Base-by-base conservation (phyloP, 2,329 filamentous ascomycete genomes). In the Domatiomyces catenatus region DNA sequence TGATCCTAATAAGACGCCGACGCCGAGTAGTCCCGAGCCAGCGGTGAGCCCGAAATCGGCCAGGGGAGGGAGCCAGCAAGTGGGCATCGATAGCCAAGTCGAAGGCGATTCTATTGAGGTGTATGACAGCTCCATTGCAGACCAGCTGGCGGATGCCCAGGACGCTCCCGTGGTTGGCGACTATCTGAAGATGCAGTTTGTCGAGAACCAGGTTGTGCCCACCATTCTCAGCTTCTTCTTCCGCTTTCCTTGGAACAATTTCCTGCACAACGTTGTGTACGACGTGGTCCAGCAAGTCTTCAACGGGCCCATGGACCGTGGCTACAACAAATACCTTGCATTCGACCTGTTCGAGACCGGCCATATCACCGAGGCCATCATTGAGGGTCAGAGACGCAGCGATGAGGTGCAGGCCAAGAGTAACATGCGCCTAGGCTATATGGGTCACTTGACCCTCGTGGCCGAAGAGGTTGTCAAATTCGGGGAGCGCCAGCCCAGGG, bases 381-480 rank as follows among this genome's bases (percentile, higher is more conserved):
- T 96, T 60, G 82, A 89, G 58, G 92, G 92, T 45, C 92, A 98
- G 67, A 77, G 77, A 55, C 80, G 81, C 46, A 94, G 87, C 59
- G 90, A 96, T 61, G 82, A 86, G 64, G 86, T 87, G 0, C 87
- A 96, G 66, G 72, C 77, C 52, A 80, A 84, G 63, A 86, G 79
- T 56, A 88, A 86, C 66, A 95, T 94, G 67, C 83, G 92, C 47
- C 81, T 96, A 66, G 92, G 92, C 42, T 98, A 96, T 69, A 98
- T 98, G 89, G 92, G 92, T 2, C 92, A 98, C 66, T 73, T 98
- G 48, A 98, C 92, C 0, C 76, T 98, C 24, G 95, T 98, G 53
- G 90, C 92, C 26, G 92, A 98, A 67, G 92, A 98, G 67, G 92
- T 98, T 17, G 88, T 96, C 63, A 98, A 96, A 68, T 96, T 98